Evolutionary conservation across 306 rosid species (phyloP).

Genomic region (Trichosanthes truncata): DNA sequence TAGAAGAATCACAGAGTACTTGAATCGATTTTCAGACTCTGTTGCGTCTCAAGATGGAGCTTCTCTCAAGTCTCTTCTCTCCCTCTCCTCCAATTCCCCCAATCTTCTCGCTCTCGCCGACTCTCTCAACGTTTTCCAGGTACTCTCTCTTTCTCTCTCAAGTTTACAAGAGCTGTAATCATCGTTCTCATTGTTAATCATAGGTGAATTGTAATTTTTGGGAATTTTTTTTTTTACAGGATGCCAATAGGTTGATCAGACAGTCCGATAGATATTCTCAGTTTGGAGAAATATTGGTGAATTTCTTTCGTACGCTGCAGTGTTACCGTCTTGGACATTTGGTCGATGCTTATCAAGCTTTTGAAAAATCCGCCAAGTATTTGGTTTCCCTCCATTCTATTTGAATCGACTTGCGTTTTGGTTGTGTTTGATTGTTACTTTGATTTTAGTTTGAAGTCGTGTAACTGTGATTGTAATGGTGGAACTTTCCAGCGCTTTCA

Average conservation of each 20-base stretch:
- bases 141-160: conserved; percentile 3
- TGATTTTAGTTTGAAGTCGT: background rate
- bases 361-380: conserved; percentile 76
- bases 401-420: background rate
- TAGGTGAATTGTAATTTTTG: background rate
- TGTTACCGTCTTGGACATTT: conserved; percentile 38
- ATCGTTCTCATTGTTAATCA: background rate
- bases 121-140: conserved; percentile 63
- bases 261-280: conserved; percentile 57
- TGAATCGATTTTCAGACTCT: conserved; percentile 64
- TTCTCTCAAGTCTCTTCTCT: conserved; percentile 55
- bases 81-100: conserved; percentile 60
- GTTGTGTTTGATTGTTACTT: background rate
- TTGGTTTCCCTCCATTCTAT: background rate
- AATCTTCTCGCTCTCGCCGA: conserved; percentile 59
- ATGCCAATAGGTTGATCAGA: conserved; percentile 54
- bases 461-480: conserved; percentile 4
- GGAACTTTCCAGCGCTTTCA: conserved; percentile 60
- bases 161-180: background rate
- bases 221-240: conserved; percentile 18
- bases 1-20: conserved; percentile 68
- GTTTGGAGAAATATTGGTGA: conserved; percentile 45
- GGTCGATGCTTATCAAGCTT: conserved; percentile 65
- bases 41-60: conserved; percentile 59
- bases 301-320: conserved; percentile 74